Evolutionary conservation across 2,329 filamentous ascomycete species (phyloP), one percentile per base, ranked within the genome.

Genomic region (Monascus ruber): DNA sequence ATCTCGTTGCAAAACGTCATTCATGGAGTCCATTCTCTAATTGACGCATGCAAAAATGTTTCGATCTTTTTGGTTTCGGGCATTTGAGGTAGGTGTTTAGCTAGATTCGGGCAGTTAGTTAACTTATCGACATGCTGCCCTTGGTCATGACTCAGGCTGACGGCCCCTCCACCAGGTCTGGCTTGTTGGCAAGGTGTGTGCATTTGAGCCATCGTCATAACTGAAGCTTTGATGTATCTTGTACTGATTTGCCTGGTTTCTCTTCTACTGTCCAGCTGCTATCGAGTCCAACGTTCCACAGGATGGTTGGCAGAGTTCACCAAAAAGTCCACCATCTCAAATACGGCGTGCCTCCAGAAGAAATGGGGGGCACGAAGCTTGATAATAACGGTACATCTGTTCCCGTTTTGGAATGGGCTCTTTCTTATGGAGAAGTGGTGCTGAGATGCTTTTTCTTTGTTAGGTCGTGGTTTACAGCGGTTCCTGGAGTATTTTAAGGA

Each of bases 241-340:
- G 6, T 36, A 33, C 35, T 50, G 41, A 46, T 39, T 40, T 24
- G 27, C 37, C 24, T 35, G 28, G 6, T 31, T 10, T 29, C 24
- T 34, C 11, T 35, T 35, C 31, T 43, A 9, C 28, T 29, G 27
- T 40, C 31, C 45, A 66, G 63, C 60, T 69, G 40, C 52, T 69
- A 37, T 50, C 56, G 38, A 68, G 64, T 44, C 64, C 62, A 6
- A 46, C 56, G 37, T 69, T 68, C 45, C 65, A 67, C 48, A 54
- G 59, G 31, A 56, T 62, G 47, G 66, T 69, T 34, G 61, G 64
- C 26, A 55, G 51, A 39, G 57, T 68, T 24, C 63, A 69, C 48
- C 59, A 62, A 37, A 59, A 52, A 35, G 50, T 69, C 24, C 61
- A 66, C 46, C 56, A 60, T 38, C 29, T 65, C 17, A 60, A 59